Percentiles rank a stretch among this genome's conserved stretches.
Conservation (phyloP, 345 rosid species). For the Populus ilicifolia region DNA sequence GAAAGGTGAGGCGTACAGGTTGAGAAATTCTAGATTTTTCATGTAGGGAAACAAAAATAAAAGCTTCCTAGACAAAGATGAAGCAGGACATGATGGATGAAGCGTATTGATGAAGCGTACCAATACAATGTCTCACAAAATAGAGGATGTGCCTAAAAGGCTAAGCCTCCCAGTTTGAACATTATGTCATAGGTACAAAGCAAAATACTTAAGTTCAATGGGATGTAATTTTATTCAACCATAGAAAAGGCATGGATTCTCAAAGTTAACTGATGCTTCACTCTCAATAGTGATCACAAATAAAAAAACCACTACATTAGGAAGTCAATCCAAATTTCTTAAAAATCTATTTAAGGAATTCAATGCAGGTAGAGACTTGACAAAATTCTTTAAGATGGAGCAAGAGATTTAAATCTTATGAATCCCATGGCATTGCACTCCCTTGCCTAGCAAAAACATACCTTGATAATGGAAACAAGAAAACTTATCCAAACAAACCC, state of each 20-base stretch:
- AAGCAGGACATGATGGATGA: not conserved
- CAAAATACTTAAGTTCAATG: not conserved
- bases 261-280: not conserved
- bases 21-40: not conserved
- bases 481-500: not conserved
- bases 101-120: not conserved
- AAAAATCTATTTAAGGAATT: not conserved
- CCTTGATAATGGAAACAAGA: not conserved
- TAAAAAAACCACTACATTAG: not conserved
- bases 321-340: not conserved
- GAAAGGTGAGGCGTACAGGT: not conserved
- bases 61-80: not conserved
- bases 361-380: not conserved
- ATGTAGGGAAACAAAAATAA: not conserved
- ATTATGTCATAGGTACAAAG: not conserved
- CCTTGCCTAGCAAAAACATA: not conserved
- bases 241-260: not conserved
- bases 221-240: not conserved
- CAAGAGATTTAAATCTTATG: not conserved
- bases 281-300: not conserved
- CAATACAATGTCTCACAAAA: not conserved
- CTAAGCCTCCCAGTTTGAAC: not conserved
- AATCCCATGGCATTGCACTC: not conserved
- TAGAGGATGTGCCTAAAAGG: not conserved
- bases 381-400: not conserved